Evolutionary conservation across 2,329 filamentous ascomycete species (phyloP).

Genomic region (Didymellaceae sp.): DNA sequence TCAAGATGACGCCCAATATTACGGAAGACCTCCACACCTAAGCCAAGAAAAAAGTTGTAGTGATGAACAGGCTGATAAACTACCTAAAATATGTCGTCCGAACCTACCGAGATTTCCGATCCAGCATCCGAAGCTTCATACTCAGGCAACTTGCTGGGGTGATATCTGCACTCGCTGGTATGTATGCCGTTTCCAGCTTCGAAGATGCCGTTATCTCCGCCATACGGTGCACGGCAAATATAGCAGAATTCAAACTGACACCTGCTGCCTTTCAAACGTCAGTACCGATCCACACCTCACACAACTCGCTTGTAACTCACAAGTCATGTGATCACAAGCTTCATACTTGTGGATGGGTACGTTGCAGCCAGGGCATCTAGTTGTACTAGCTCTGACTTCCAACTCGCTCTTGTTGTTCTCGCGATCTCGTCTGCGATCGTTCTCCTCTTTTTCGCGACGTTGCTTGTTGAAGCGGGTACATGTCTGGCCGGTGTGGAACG

Average conservation of each 20-base stretch:
- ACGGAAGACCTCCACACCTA: no score
- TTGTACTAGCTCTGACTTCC: background rate
- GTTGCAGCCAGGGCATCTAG: conserved; percentile 1
- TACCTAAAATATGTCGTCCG: no score
- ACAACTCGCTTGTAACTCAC: no score
- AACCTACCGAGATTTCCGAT: no score
- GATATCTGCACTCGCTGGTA: background rate
- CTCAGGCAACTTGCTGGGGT: background rate
- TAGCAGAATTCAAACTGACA: background rate
- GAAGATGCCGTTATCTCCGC: background rate
- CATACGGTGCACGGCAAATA: background rate
- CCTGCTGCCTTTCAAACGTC: background rate
- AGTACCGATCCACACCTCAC: no score
- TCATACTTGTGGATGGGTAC: background rate
- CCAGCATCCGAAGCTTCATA: no score
- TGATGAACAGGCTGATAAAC: no score
- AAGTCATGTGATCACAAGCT: conserved; percentile 9
- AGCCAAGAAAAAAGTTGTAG: no score
- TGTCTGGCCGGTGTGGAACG: conserved; percentile 13
- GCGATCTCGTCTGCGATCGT: background rate
- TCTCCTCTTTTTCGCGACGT: background rate
- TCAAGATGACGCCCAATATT: no score
- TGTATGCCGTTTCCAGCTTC: background rate
- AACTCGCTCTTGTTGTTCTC: background rate
- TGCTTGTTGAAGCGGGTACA: conserved; percentile 6